A percentile compares a stretch with the other conserved stretches of the same genome.
Evolutionary conservation across 163 green algal genomes (phyloP).

Genomic region (Volvox carteri): DNA sequence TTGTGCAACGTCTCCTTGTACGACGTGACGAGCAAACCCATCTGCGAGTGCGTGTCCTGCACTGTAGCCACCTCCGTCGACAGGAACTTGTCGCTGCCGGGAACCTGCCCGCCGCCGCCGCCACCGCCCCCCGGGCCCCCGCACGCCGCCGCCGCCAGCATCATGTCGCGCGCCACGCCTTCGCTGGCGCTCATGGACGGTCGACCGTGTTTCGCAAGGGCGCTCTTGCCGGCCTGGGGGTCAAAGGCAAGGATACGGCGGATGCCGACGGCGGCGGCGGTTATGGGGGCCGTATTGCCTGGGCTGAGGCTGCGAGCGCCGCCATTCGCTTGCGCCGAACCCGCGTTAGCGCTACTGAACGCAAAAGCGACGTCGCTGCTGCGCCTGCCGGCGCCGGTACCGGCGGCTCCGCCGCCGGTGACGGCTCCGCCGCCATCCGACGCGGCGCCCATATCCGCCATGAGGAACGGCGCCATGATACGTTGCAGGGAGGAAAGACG

Average conservation of each 20-base stretch:
- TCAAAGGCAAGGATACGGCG: conserved; percentile 46
- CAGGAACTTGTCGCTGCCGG: conserved; percentile 32
- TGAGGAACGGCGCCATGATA: conserved; percentile 52
- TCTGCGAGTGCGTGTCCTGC: conserved; percentile 55
- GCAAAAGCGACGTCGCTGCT: conserved; percentile 12
- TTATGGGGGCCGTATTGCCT: background rate
- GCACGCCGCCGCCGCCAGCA: conserved; percentile 38
- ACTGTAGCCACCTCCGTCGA: conserved; percentile 47
- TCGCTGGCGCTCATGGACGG: conserved; percentile 19
- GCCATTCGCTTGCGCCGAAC: background rate
- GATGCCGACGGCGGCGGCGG: background rate
- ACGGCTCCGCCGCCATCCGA: background rate
- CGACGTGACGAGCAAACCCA: conserved; percentile 46
- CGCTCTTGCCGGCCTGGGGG: background rate
- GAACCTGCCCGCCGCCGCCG: background rate
- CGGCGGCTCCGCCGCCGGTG: background rate
- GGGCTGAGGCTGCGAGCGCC: background rate
- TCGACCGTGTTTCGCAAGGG: background rate
- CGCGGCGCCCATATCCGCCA: conserved; percentile 23
- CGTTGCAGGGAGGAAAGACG: conserved; percentile 49
- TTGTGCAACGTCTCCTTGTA: conserved; percentile 54
- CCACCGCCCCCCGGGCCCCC: background rate
- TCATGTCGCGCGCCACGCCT: conserved; percentile 41
- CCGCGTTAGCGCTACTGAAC: background rate
- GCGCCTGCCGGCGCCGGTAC: background rate